Evolutionary conservation across 352 stramenopile species (phyloP), one percentile per base, ranked within the genome.

Genomic region (Phytophthora vignae): DNA sequence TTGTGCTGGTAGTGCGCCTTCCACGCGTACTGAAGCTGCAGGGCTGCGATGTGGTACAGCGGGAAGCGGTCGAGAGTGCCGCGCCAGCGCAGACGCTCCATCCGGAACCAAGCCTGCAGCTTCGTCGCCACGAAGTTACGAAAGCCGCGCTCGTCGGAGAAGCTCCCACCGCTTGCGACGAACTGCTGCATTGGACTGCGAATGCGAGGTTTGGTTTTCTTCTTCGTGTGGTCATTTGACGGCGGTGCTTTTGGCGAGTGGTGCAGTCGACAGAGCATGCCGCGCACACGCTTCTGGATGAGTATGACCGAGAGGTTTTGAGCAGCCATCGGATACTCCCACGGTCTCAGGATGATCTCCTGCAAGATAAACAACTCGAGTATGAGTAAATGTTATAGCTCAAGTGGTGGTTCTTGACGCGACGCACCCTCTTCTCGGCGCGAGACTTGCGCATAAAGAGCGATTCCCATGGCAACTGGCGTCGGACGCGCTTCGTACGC

Each of bases 11-110:
- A 81, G 74, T 87, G 62, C 0, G 77, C 63, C 46, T 89, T 84
- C 90, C 83, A 92, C 50, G 84, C 79, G 69, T 87, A 89, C 65
- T 95, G 87, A 21, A 97, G 87, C 61, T 97, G 85, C 54, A 96
- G 67, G 6, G 91, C 91, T 0, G 91, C 90, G 44, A 97, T 96
- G 69, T 95, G 86, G 64, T 96, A 97, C 36, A 97, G 52, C 0
- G 85, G 74, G 38, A 89, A 91, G 12, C 81, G 77, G 55, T 91
- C 68, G 40, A 90, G 69, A 14, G 55, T 68, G 60, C 81, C 87
- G 29, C 71, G 48, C 78, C 81, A 91, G 21, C 71, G 80, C 7
- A 79, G 62, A 17, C 68, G 53, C 60, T 87, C 64, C 64, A 82
- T 92, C n/a, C 83, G 77, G 49, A 88, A 91, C 88, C 88, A 96